phyloP scores from a whole-genome alignment of 495 filamentous ascomycete genomes.

The Barbatosphaeria neglecta region DNA sequence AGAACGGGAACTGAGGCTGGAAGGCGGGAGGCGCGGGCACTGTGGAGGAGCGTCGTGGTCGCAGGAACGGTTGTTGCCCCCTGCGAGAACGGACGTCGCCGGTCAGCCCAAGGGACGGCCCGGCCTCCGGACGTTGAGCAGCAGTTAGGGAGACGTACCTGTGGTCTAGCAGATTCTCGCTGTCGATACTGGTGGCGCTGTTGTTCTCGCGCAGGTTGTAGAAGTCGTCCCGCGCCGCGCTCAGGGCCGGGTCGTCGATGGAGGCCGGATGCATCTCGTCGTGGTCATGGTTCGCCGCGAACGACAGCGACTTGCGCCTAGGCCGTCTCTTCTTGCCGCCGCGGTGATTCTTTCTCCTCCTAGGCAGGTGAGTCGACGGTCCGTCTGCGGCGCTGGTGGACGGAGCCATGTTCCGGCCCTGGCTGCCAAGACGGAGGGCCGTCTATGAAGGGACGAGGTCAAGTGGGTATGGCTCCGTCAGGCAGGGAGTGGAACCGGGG shows the following conservation, averaged over 20 bases:
- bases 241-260: constrained; percentile 19
- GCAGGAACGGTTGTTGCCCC: constrained; percentile 55
- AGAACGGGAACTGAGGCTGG: constrained; percentile 21
- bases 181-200: constrained; percentile 75
- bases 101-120: background rate
- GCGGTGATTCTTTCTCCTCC: constrained; percentile 28
- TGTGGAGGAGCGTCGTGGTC: constrained; percentile 50
- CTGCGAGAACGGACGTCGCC: constrained; percentile 26
- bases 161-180: constrained; percentile 69
- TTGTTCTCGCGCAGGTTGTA: constrained; percentile 50
- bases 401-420: background rate
- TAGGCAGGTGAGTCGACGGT: constrained; percentile 2
- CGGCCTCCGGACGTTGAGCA: background rate
- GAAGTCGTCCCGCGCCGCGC: constrained; percentile 30
- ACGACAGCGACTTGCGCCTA: constrained; percentile 60
- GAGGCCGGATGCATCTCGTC: constrained; percentile 31
- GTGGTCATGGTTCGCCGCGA: constrained; percentile 37
- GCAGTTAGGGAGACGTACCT: constrained; percentile 33
- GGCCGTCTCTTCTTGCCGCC: constrained; percentile 49
- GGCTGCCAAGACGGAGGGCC: background rate
- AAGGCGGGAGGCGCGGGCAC: constrained; percentile 22
- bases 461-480: too few relatives aligned
- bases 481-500: background rate
- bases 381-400: background rate
- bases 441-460: background rate